Evolutionary conservation across 345 rosid genomes (phyloP).

Genomic region (Populus nigra): DNA sequence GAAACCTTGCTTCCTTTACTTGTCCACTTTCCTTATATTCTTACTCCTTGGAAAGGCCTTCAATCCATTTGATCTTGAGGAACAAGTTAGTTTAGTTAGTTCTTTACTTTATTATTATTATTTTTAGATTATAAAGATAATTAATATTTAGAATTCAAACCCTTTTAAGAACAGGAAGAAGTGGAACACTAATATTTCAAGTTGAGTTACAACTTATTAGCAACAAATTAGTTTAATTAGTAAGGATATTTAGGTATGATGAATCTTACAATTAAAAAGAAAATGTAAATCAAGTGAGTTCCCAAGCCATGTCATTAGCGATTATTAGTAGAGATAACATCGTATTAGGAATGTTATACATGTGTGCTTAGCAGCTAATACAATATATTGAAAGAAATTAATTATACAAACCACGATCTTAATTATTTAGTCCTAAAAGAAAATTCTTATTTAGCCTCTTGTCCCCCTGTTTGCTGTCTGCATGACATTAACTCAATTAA

Average conservation of each 20-base stretch:
- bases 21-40: slow-evolving; percentile 1
- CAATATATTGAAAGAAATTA: too few species aligned
- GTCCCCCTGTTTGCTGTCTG: slow-evolving; percentile 30
- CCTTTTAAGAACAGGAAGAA: too few species aligned
- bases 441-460: background rate
- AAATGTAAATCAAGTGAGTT: too few species aligned
- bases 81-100: background rate
- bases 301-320: background rate
- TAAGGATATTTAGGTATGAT: too few species aligned
- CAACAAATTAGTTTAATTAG: too few species aligned
- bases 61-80: background rate
- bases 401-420: background rate
- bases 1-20: slow-evolving; percentile 7
- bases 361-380: background rate
- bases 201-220: too few species aligned
- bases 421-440: background rate
- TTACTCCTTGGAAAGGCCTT: background rate
- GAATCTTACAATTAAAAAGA: too few species aligned
- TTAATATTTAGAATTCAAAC: too few species aligned
- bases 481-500: slow-evolving; percentile 12
- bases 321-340: too few species aligned
- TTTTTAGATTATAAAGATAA: too few species aligned
- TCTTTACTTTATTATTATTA: background rate
- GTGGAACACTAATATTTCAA: too few species aligned
- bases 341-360: background rate